Conservation (phyloP, 1,139 yeast species). For the Nematodospora anomalae region DNA sequence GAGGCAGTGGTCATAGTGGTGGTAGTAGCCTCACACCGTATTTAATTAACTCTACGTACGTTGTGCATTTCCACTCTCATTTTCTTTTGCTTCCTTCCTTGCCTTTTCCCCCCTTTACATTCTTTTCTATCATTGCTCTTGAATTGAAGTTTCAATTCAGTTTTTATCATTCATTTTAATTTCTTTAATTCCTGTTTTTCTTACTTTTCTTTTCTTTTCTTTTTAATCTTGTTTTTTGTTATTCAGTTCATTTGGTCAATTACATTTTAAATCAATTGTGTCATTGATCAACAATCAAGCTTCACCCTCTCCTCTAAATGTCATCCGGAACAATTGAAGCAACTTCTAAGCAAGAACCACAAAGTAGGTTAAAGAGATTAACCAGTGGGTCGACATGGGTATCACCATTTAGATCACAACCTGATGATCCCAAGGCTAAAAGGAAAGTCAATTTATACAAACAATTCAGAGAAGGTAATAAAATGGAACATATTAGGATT, state of each 20-base stretch:
- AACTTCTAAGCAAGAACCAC: conserved; percentile 2
- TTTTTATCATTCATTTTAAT: too few species aligned
- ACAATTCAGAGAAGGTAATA: conserved; percentile 38
- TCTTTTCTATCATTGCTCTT: not conserved
- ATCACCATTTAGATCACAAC: conserved; percentile 49
- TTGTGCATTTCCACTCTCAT: too few species aligned
- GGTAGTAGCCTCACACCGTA: too few species aligned
- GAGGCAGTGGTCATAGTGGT: too few species aligned
- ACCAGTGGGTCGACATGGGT: conserved; percentile 46
- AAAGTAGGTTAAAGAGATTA: conserved; percentile 38
- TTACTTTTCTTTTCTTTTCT: not conserved
- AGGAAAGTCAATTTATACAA: conserved; percentile 28
- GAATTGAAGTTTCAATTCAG: too few species aligned
- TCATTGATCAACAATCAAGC: not conserved
- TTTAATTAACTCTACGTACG: too few species aligned
- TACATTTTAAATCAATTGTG: not conserved
- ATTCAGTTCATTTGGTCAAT: not conserved
- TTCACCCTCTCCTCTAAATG: not conserved
- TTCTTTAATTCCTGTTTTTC: not conserved
- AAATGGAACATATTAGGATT: conserved; percentile 36
- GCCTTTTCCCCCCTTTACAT: too few species aligned
- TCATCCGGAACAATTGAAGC: conserved; percentile 15
- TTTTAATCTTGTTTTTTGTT: not conserved
- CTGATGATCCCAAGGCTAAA: conserved; percentile 13
- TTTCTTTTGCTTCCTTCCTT: too few species aligned